Evolutionary conservation across 192 early-diverging fungal species (phyloP).

Genomic region (Umbelopsis sp.): DNA sequence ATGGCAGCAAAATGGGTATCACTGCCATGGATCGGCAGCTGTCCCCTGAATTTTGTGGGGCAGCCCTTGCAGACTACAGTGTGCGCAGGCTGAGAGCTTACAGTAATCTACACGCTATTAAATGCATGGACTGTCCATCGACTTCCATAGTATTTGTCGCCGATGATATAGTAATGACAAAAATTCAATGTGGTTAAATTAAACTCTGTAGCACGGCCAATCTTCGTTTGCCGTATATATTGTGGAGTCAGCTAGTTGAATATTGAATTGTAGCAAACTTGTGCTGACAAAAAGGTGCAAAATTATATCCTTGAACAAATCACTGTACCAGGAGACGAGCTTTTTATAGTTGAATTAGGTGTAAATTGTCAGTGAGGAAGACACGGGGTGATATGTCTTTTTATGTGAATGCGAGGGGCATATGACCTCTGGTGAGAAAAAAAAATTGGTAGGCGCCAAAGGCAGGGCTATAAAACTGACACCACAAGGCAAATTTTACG

Average conservation of each 20-base stretch:
- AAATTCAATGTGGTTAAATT: neutral
- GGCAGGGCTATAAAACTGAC: no score
- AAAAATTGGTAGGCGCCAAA: neutral
- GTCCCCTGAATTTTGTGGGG: conserved; percentile 9
- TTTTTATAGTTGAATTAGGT: neutral
- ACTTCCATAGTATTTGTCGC: no score
- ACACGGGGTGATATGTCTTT: neutral
- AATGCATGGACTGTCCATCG: no score
- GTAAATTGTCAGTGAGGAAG: neutral
- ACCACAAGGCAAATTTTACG: neutral
- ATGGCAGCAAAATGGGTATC: no score
- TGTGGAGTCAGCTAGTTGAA: neutral
- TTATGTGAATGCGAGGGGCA: neutral
- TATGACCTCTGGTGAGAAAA: conserved; percentile 19
- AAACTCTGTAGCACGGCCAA: neutral
- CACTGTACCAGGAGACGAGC: neutral
- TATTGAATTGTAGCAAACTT: no score
- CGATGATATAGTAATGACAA: no score
- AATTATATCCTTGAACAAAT: no score
- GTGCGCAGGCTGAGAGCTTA: neutral
- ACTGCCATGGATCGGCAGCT: neutral
- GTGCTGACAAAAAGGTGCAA: no score
- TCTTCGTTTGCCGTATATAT: neutral
- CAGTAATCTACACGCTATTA: neutral
- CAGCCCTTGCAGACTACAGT: neutral